Conservation (phyloP, 2,329 filamentous ascomycete species). For the Fusarium verticillioides region DNA sequence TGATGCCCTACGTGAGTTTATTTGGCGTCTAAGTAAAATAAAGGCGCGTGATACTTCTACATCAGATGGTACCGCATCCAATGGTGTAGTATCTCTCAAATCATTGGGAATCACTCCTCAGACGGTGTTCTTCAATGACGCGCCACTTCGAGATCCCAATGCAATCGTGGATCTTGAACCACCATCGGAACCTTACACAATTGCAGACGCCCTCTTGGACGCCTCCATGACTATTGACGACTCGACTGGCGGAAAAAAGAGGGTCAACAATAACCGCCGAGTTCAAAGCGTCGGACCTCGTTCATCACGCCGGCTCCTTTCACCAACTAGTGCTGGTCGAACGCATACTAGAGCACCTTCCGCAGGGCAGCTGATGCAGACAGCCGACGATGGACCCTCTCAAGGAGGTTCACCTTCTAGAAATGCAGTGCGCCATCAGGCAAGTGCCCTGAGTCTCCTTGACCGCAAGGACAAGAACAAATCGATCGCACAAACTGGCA, state of each 20-base stretch:
- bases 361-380: slow-evolving; percentile 38
- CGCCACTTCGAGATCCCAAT: slow-evolving; percentile 61
- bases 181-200: slow-evolving; percentile 71
- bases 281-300: slow-evolving; percentile 51
- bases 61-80: slow-evolving; percentile 48
- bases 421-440: slow-evolving; percentile 64
- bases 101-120: slow-evolving; percentile 82
- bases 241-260: slow-evolving; percentile 64
- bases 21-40: slow-evolving; percentile 84
- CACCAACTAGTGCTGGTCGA: slow-evolving; percentile 47
- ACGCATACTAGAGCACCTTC: slow-evolving; percentile 54
- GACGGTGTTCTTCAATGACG: slow-evolving; percentile 92
- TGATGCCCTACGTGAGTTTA: slow-evolving; percentile 85
- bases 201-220: slow-evolving; percentile 90
- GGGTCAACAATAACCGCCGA: slow-evolving; percentile 63
- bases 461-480: slow-evolving; percentile 69
- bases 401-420: slow-evolving; percentile 57
- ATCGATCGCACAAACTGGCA: slow-evolving; percentile 68
- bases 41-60: slow-evolving; percentile 65
- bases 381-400: slow-evolving; percentile 51
- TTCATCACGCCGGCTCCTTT: slow-evolving; percentile 47
- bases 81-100: slow-evolving; percentile 74
- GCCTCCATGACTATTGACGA: slow-evolving; percentile 90
- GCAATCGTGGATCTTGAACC: slow-evolving; percentile 47
- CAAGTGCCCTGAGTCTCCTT: slow-evolving; percentile 69